Evolutionary conservation across 306 rosid species (phyloP).

Genomic region (Heteromeles arbutifolia): DNA sequence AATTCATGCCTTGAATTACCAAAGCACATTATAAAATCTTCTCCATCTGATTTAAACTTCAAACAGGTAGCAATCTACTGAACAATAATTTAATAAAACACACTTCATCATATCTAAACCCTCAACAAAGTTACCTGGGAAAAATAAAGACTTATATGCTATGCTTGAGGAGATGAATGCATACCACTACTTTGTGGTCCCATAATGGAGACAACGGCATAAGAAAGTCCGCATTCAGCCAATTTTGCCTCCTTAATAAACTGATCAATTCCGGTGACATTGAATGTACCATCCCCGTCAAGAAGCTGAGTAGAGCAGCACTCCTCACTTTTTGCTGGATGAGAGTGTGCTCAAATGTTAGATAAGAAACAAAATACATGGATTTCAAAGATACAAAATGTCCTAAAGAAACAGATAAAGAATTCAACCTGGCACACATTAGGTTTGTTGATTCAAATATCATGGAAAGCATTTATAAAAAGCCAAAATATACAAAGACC

Average conservation of each 20-base stretch:
- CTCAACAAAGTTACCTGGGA: neutral
- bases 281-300: slow-evolving; percentile 88
- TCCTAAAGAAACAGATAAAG: neutral
- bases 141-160: neutral
- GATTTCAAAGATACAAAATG: neutral
- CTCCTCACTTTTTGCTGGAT: slow-evolving; percentile 39
- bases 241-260: slow-evolving; percentile 78
- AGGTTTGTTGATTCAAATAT: neutral
- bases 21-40: neutral
- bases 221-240: slow-evolving; percentile 91
- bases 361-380: neutral
- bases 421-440: neutral
- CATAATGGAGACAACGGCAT: slow-evolving; percentile 93
- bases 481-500: neutral
- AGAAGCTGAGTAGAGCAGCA: slow-evolving; percentile 81
- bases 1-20: slow-evolving; percentile 6
- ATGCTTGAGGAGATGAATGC: slow-evolving; percentile 20
- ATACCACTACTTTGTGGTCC: slow-evolving; percentile 99
- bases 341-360: slow-evolving; percentile 18
- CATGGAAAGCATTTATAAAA: neutral
- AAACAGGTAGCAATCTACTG: neutral
- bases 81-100: neutral
- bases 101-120: neutral
- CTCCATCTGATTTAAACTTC: neutral
- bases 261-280: slow-evolving; percentile 55